Conservation (phyloP, 1,284 basidiomycete species). For the Apiotrichum sp. region DNA sequence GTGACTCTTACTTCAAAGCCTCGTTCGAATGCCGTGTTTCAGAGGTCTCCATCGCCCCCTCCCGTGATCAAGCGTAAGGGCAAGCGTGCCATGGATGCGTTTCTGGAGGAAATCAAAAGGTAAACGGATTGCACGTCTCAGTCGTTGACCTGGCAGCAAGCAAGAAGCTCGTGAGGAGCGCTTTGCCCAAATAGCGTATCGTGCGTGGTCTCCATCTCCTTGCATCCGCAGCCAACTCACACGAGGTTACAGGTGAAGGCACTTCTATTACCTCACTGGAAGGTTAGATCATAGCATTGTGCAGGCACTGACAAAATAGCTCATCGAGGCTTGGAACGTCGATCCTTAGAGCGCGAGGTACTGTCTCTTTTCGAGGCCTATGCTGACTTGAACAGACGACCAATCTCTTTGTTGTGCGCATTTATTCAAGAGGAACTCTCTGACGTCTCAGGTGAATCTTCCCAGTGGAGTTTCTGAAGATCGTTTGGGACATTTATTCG, state of each 20-base stretch:
- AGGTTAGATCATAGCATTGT: slow-evolving; percentile 48
- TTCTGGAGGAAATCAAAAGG: slow-evolving; percentile 89
- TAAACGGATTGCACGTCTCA: slow-evolving; percentile 27
- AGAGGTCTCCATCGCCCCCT: slow-evolving; percentile 45
- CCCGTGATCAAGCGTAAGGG: slow-evolving; percentile 69
- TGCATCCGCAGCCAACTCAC: too few species aligned
- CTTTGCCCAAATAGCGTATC: slow-evolving; percentile 58
- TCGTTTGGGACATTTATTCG: slow-evolving; percentile 77
- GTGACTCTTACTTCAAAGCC: neutral
- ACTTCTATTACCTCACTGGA: slow-evolving; percentile 79
- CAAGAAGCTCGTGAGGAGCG: slow-evolving; percentile 82
- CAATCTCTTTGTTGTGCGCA: slow-evolving; percentile 76
- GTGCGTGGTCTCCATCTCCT: slow-evolving; percentile 48
- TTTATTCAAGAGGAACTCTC: neutral
- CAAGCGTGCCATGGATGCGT: slow-evolving; percentile 86
- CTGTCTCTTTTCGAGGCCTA: neutral
- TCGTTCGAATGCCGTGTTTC: slow-evolving; percentile 57
- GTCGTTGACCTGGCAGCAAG: slow-evolving; percentile 57
- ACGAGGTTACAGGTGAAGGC: slow-evolving; percentile 41
- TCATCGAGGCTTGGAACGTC: slow-evolving; percentile 21
- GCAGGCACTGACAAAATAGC: slow-evolving; percentile 10
- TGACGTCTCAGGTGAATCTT: slow-evolving; percentile 54
- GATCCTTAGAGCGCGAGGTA: slow-evolving; percentile 30
- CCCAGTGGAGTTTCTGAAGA: slow-evolving; percentile 78
- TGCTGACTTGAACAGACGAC: slow-evolving; percentile 59